These are phyloP conservation scores for Apiospora hydei DNA, from an alignment of 2,329 filamentous ascomycete genomes.

Conservation along the genomic window DNA sequence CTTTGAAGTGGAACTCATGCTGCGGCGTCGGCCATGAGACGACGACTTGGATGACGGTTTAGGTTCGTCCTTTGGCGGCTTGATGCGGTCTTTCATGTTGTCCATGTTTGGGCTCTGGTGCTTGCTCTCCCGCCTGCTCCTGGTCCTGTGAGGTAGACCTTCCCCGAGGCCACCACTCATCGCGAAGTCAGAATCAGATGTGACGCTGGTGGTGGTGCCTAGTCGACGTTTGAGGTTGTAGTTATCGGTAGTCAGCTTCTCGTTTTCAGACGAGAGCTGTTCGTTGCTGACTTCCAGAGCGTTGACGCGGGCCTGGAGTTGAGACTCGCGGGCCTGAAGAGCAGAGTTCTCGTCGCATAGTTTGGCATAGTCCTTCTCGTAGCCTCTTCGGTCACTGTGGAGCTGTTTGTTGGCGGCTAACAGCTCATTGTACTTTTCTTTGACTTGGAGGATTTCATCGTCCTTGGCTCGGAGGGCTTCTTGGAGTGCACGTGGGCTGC, in stretches of 20 bases:
- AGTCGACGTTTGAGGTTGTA: neutral
- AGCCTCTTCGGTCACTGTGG: neutral
- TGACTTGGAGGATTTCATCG: slow-evolving; percentile 33
- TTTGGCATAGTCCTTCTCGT: neutral
- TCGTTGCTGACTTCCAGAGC: neutral
- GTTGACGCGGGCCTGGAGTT: neutral
- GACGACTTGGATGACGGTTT: slow-evolving; percentile 5
- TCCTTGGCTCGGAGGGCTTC: slow-evolving; percentile 35
- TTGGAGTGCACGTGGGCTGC: slow-evolving; percentile 38
- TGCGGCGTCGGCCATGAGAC: slow-evolving; percentile 4
- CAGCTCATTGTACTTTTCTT: neutral
- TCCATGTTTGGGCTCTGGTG: neutral
- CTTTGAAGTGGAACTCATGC: neutral
- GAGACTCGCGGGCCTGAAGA: neutral
- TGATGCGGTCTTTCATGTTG: slow-evolving; percentile 24
- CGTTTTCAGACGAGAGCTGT: slow-evolving; percentile 23
- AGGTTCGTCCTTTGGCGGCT: neutral
- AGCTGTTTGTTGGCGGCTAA: neutral
- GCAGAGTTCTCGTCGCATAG: neutral
- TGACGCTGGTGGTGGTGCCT: neutral
- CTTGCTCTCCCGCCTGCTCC: slow-evolving; percentile 22
- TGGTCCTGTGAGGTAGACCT: slow-evolving; percentile 8
- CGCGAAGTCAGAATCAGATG: slow-evolving; percentile 21
- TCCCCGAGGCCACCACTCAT: slow-evolving; percentile 27
- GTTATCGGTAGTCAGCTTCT: slow-evolving; percentile 25